These are phyloP conservation scores for Mycena indigotica DNA, from an alignment of 768 basidiomycete species.

Conservation along the genomic window DNA sequence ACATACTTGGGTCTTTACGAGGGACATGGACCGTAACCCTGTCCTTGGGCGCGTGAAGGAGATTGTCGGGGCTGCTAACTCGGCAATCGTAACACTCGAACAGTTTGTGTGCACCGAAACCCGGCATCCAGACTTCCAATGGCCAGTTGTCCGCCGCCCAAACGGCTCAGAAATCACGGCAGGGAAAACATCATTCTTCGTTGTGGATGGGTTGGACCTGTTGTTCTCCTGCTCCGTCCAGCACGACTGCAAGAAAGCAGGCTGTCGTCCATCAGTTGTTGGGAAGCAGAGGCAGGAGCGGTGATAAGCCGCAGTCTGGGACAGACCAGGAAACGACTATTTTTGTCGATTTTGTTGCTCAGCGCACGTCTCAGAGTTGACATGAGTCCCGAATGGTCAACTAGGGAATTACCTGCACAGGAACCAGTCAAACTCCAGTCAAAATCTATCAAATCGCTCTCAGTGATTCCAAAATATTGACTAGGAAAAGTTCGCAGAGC, in stretches of 20 bases:
- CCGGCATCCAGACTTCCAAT: not conserved
- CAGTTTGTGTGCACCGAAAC: not conserved
- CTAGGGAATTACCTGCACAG: too few species aligned
- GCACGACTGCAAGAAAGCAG: slow-evolving; percentile 18
- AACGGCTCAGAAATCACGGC: not conserved
- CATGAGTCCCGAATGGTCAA: too few species aligned
- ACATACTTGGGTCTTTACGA: not conserved
- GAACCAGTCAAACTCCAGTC: too few species aligned
- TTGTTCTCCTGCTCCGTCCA: slow-evolving; percentile 18
- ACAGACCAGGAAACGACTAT: too few species aligned
- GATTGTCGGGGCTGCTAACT: not conserved
- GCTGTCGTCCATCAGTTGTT: slow-evolving; percentile 7
- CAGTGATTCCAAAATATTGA: too few species aligned
- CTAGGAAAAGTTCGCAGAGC: too few species aligned
- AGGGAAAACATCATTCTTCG: not conserved
- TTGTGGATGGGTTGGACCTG: not conserved
- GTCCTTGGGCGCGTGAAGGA: not conserved
- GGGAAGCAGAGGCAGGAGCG: slow-evolving; percentile 14
- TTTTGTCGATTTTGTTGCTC: too few species aligned
- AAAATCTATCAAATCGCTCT: too few species aligned
- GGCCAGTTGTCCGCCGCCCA: not conserved
- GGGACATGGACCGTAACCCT: not conserved
- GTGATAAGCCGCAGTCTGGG: too few species aligned
- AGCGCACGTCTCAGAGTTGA: too few species aligned
- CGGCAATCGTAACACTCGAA: not conserved